phyloP scores from a whole-genome alignment of 2,329 filamentous ascomycete species.

The Fusarium foetens region DNA sequence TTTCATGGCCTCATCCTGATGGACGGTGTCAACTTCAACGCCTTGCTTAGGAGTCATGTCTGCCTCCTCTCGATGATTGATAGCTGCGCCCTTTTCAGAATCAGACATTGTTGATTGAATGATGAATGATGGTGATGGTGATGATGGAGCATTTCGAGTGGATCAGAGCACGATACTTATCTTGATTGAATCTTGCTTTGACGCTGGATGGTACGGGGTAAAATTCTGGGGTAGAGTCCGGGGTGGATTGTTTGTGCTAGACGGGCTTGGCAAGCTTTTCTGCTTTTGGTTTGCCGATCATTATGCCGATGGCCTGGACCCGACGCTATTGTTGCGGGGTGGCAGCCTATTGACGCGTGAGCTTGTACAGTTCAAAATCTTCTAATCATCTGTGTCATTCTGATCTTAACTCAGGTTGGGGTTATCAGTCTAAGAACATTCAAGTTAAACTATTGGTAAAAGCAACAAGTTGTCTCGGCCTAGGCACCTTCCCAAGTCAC shows the following conservation, averaged over 20 bases:
- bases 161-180: conserved; percentile 29
- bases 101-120: conserved; percentile 23
- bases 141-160: background rate
- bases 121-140: background rate
- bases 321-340: background rate
- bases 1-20: conserved; percentile 48
- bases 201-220: background rate
- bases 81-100: conserved; percentile 30
- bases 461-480: background rate
- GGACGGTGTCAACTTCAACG: conserved; percentile 29
- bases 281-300: background rate
- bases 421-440: background rate
- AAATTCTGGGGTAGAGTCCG: background rate
- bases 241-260: background rate
- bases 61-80: conserved; percentile 15
- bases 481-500: fast-evolving
- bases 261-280: background rate
- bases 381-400: background rate
- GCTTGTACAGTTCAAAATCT: background rate
- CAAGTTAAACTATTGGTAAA: background rate
- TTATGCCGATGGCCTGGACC: background rate
- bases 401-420: background rate
- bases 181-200: background rate
- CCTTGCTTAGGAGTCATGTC: background rate
- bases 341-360: background rate